These are phyloP conservation scores for Jatropha podagrica DNA, from an alignment of 441 rosid genomes.

Conservation along the genomic window DNA sequence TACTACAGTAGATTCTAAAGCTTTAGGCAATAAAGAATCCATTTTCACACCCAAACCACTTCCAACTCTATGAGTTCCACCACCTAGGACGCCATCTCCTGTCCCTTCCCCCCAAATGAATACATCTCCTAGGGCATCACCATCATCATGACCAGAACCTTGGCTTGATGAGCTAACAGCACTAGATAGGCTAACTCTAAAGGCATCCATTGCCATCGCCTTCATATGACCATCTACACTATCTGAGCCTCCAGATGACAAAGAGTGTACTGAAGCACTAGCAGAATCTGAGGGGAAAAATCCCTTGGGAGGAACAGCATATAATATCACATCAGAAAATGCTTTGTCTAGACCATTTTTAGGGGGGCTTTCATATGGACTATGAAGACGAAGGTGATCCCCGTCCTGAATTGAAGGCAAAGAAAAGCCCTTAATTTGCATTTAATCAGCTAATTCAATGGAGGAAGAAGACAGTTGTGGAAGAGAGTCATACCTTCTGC, in stretches of 20 bases:
- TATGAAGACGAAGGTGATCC: conserved; percentile 67
- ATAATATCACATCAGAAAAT: conserved; percentile 72
- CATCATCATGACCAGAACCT: conserved; percentile 99
- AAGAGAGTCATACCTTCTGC: conserved; percentile 62
- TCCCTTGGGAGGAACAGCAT: conserved; percentile 78
- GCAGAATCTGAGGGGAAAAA: conserved; percentile 78
- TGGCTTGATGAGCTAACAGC: conserved; percentile 98
- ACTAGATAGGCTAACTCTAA: conserved; percentile 95
- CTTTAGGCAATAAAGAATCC: conserved; percentile 87
- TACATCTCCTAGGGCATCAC: conserved; percentile 96
- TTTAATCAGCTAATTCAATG: conserved; percentile 15
- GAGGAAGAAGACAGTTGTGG: not conserved
- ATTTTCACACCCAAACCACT: conserved; percentile 52
- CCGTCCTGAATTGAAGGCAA: conserved; percentile 57
- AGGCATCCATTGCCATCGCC: conserved; percentile 63
- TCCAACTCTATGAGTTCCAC: conserved; percentile 74
- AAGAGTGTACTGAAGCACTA: conserved; percentile 74
- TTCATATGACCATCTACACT: conserved; percentile 78
- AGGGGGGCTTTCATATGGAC: conserved; percentile 94
- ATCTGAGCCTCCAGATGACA: conserved; percentile 91
- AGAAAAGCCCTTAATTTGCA: conserved; percentile 18
- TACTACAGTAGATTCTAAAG: conserved; percentile 90
- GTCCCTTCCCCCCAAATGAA: conserved; percentile 94
- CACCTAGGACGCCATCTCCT: conserved; percentile 88
- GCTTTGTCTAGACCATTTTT: conserved; percentile 79